phyloP scores from a whole-genome alignment of 768 basidiomycete species.

The Chalciporus chontae region DNA sequence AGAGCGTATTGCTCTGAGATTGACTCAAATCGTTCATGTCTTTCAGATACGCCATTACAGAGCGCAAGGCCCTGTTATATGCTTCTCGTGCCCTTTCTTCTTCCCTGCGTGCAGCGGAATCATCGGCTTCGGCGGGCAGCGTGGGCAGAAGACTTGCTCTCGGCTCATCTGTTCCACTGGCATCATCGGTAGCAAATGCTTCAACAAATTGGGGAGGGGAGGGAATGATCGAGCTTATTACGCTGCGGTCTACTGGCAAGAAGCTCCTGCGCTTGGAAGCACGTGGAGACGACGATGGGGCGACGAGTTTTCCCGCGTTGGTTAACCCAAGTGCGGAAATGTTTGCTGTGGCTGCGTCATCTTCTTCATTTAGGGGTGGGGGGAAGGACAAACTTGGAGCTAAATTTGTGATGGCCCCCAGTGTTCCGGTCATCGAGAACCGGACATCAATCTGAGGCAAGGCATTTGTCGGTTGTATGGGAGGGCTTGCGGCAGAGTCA shows the following conservation, averaged over 20 bases:
- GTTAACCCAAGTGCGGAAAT: conserved; percentile 3
- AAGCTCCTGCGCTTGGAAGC: conserved; percentile 81
- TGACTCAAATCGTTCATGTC: conserved; percentile 91
- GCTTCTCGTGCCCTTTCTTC: conserved; percentile 69
- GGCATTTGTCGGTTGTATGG: conserved; percentile 35
- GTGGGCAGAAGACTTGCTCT: conserved; percentile 36
- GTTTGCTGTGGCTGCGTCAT: conserved; percentile 1
- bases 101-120: conserved; percentile 52
- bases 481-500: conserved; percentile 22
- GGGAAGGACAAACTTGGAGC: conserved; percentile 30
- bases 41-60: conserved; percentile 92
- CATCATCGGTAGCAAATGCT: conserved; percentile 32
- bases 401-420: conserved; percentile 46
- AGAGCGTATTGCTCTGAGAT: conserved; percentile 53
- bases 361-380: conserved; percentile 22
- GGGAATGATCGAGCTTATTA: conserved; percentile 58
- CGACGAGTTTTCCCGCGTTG: conserved; percentile 33
- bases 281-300: conserved; percentile 42
- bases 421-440: conserved; percentile 64
- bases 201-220: conserved; percentile 60
- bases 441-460: conserved; percentile 67
- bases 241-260: conserved; percentile 74
- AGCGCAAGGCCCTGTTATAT: conserved; percentile 77
- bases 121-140: conserved; percentile 42
- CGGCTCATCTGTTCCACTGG: conserved; percentile 32